phyloP scores from a whole-genome alignment of 129 eudicot species.

The Centaurea solstitialis region DNA sequence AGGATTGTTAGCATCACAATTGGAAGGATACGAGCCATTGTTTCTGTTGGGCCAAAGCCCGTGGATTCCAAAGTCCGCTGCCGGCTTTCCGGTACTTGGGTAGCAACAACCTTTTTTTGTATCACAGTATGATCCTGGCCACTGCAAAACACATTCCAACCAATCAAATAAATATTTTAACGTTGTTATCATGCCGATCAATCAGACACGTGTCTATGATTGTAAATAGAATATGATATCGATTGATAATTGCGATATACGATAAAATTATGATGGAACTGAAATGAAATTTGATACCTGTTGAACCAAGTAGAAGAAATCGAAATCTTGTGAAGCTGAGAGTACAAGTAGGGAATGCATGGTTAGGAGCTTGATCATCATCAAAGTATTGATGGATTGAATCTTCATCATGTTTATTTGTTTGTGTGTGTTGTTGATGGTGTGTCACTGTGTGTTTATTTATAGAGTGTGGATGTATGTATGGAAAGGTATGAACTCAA shows the following conservation, averaged over 20 bases:
- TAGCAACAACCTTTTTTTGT: constrained; percentile 70
- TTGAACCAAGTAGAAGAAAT: constrained; percentile 86
- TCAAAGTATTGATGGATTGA: constrained; percentile 6
- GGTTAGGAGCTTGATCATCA: constrained; percentile 36
- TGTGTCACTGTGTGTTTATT: constrained; percentile 15
- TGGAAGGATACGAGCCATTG: constrained; percentile 68
- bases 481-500: constrained; percentile 17
- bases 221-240: not conserved
- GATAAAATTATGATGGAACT: not conserved
- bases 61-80: constrained; percentile 71
- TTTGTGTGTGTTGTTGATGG: constrained; percentile 5
- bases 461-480: constrained; percentile 11
- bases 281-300: constrained; percentile 41
- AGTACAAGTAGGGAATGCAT: constrained; percentile 30
- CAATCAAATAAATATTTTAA: not conserved
- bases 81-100: constrained; percentile 69
- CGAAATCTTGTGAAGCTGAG: constrained; percentile 49
- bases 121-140: constrained; percentile 87
- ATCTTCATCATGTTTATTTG: constrained; percentile 16
- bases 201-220: not conserved
- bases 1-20: constrained; percentile 56
- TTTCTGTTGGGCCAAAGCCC: constrained; percentile 88
- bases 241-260: not conserved
- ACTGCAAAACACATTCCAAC: constrained; percentile 34
- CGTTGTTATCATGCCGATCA: not conserved